Evolutionary conservation across 805 yeast genomes (phyloP), one percentile per base, ranked within the genome.

Genomic region (Brettanomyces custersianus): DNA sequence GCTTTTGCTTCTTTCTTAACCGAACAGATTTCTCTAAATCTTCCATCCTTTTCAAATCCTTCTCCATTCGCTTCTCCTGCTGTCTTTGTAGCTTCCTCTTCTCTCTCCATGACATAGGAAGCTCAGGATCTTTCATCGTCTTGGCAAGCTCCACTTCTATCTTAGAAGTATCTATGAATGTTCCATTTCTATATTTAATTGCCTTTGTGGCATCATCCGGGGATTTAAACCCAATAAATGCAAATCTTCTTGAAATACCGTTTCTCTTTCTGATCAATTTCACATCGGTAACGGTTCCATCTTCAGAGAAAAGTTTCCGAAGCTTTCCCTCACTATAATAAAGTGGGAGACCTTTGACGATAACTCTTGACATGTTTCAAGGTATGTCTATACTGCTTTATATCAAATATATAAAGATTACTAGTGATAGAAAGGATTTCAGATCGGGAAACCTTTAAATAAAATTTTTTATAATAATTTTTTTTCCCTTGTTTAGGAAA

Each of bases 211-310:
- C 97, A 49, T 83, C 95, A 10, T 61, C 68, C 15, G 60, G 65
- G n/a, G 76, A 66, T 48, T 76, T 79, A 57, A 72, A 92, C 1
- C 98, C 98, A 35, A 92, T 66, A 49, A 92, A 92, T 5, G 95
- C 97, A 66, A 92, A 92, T 47, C 94, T 68, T 59, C 98, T 74
- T 8, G 95, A 82, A 49, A 80, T 81, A 19, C 98, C 98, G 45
- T 74, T 75, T 46, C 80, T 68, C 45, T 80, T 84, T 48, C 73
- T 80, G 72, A 87, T 72, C 25, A 92, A 66, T 57, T 83, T 86
- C 26, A 85, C 88, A 69, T 92, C 98, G 0, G 96, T 84, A 20
- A 88, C 85, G 34, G 68, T 65, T 9, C 85, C 83, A 37, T 68
- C 44, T 33, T 49, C 42, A 20, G 60, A 55, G 52, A 90, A 90